Conservation (phyloP, 768 basidiomycete species). For the Chalciporus sphaerocephalus region DNA sequence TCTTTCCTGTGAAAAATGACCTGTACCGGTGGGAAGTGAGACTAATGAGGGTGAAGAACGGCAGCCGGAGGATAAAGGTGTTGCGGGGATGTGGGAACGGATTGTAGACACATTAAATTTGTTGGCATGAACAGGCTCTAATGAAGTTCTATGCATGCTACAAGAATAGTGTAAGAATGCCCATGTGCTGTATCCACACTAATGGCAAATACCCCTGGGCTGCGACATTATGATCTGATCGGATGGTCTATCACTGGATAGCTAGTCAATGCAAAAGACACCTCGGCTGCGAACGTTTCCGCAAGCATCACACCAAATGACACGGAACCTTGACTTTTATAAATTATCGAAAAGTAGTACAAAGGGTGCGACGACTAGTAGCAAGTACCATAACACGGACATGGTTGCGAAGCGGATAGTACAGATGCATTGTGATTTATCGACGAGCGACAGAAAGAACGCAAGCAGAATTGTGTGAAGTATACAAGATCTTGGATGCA, state of each 20-base stretch:
- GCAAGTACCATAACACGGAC: neutral
- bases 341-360: slow-evolving; percentile 23
- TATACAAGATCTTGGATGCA: slow-evolving; percentile 2
- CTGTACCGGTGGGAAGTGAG: slow-evolving; percentile 49
- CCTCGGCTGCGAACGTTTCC: no score
- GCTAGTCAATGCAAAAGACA: no score
- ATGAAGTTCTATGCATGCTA: slow-evolving; percentile 11
- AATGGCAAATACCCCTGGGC: neutral
- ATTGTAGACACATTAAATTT: slow-evolving; percentile 26
- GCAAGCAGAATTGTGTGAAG: neutral
- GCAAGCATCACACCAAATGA: neutral
- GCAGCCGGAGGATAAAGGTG: slow-evolving; percentile 42
- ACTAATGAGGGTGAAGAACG: slow-evolving; percentile 61
- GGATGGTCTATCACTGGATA: no score
- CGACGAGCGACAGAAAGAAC: neutral
- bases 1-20: slow-evolving; percentile 50
- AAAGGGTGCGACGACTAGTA: slow-evolving; percentile 9
- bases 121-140: no score
- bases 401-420: slow-evolving; percentile 17
- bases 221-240: neutral
- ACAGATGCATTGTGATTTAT: slow-evolving; percentile 25
- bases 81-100: slow-evolving; percentile 19
- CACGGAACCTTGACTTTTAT: slow-evolving; percentile 3
- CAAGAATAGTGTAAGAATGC: no score
- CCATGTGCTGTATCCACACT: neutral